Percentiles rank a stretch among this genome's conserved stretches.
Evolutionary conservation across 2,329 filamentous ascomycete species (phyloP).

Genomic region (Ceratocystis alfenasii): DNA sequence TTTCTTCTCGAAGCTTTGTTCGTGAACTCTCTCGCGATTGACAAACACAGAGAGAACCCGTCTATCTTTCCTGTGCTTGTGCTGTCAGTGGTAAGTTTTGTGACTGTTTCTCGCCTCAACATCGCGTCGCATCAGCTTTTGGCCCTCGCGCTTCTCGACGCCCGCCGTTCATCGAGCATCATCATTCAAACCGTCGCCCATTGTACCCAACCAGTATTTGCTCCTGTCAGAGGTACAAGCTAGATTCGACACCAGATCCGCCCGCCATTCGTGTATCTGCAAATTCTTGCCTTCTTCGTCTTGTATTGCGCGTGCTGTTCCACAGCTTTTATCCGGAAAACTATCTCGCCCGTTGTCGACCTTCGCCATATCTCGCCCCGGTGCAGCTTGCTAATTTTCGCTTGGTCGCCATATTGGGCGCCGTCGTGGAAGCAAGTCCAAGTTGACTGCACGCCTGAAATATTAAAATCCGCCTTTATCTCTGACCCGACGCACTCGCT

Average conservation of each 20-base stretch:
- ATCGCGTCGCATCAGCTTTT: not conserved
- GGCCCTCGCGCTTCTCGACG: not conserved
- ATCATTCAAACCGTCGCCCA: not conserved
- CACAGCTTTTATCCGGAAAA: not conserved
- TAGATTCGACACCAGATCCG: constrained; percentile 5
- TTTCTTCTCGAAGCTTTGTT: not conserved
- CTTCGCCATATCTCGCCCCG: not conserved
- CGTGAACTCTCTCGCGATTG: constrained; percentile 5
- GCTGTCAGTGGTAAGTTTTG: not conserved
- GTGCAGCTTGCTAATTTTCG: not conserved
- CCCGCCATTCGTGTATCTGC: not conserved
- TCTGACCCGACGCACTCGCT: not conserved
- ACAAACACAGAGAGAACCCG: too few species aligned
- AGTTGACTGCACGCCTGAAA: not conserved
- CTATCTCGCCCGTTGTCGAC: not conserved
- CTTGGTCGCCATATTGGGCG: not conserved
- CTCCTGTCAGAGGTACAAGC: not conserved
- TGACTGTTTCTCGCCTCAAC: not conserved
- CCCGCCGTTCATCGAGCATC: not conserved
- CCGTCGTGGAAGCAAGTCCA: not conserved
- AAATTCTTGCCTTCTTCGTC: constrained; percentile 1
- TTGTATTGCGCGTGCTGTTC: constrained; percentile 1
- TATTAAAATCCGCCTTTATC: not conserved
- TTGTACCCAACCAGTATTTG: not conserved
- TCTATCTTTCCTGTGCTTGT: not conserved